These are phyloP conservation scores for Cadophora sp. DNA, from an alignment of 2,329 filamentous ascomycete species.

Conservation along the genomic window DNA sequence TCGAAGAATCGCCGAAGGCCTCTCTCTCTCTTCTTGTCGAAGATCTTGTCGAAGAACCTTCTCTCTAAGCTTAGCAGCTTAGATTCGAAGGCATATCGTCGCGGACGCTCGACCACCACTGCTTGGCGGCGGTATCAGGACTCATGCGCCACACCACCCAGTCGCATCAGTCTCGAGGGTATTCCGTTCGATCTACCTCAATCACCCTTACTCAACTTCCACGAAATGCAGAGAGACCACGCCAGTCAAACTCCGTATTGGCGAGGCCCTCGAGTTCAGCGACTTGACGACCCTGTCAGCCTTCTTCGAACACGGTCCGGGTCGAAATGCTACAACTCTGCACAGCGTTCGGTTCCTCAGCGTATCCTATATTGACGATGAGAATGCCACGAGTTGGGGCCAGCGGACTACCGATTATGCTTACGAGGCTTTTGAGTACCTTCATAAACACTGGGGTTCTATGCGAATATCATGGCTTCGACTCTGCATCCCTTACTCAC, in stretches of 20 bases:
- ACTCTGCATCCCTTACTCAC: slow-evolving; percentile 25
- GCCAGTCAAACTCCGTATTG: slow-evolving; percentile 27
- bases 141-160: slow-evolving; percentile 17
- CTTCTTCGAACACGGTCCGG: slow-evolving; percentile 28
- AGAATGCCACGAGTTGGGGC: slow-evolving; percentile 20
- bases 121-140: slow-evolving; percentile 20
- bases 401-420: slow-evolving; percentile 29
- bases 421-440: slow-evolving; percentile 31
- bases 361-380: slow-evolving; percentile 27
- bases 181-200: slow-evolving; percentile 22
- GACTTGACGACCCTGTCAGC: slow-evolving; percentile 25
- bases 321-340: slow-evolving; percentile 23
- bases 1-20: too few species aligned
- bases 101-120: slow-evolving; percentile 24
- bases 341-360: slow-evolving; percentile 25
- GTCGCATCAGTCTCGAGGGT: slow-evolving; percentile 20
- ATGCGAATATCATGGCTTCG: slow-evolving; percentile 31
- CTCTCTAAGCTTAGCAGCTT: too few species aligned
- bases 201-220: slow-evolving; percentile 20
- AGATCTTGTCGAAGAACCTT: too few species aligned
- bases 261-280: slow-evolving; percentile 27
- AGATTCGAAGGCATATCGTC: slow-evolving; percentile 2
- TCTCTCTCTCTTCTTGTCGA: too few species aligned
- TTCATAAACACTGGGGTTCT: slow-evolving; percentile 23
- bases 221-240: slow-evolving; percentile 19